Conservation (phyloP, 805 yeast genomes). For the Candida morakotiae region DNA sequence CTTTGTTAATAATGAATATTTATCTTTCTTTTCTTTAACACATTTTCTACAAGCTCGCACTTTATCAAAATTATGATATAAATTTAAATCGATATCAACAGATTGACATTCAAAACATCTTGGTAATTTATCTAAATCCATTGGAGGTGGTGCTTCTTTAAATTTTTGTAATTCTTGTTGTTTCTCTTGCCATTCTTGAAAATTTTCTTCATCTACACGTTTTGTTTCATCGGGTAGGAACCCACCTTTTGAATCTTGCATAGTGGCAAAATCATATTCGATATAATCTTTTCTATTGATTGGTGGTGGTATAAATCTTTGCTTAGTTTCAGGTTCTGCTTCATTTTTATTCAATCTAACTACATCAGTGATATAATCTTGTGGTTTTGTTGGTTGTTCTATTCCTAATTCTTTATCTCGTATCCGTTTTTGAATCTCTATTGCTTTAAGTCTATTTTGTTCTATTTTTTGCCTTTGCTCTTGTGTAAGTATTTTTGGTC, state of each 20-base stretch:
- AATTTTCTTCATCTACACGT: slow-evolving; percentile 12
- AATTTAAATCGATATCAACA: slow-evolving; percentile 72
- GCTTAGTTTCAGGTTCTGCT: slow-evolving; percentile 7
- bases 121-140: slow-evolving; percentile 70
- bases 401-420: slow-evolving; percentile 34
- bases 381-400: slow-evolving; percentile 26
- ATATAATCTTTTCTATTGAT: slow-evolving; percentile 65
- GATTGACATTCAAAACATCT: slow-evolving; percentile 81
- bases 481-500: slow-evolving; percentile 35
- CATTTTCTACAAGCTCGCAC: slow-evolving; percentile 77
- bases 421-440: slow-evolving; percentile 35
- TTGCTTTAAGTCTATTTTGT: slow-evolving; percentile 50
- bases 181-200: slow-evolving; percentile 47
- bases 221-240: slow-evolving; percentile 42
- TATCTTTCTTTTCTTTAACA: slow-evolving; percentile 70
- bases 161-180: slow-evolving; percentile 36
- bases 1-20: slow-evolving; percentile 85
- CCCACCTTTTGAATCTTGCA: slow-evolving; percentile 88
- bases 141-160: slow-evolving; percentile 65
- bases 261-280: slow-evolving; percentile 85
- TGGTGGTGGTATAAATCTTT: slow-evolving; percentile 23
- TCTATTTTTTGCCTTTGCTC: slow-evolving; percentile 50
- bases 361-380: slow-evolving; percentile 15
- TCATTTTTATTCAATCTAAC: slow-evolving; percentile 13
- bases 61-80: slow-evolving; percentile 63